These are phyloP conservation scores for Rhynchosporium agropyri DNA, from an alignment of 2,329 filamentous ascomycete genomes.

Conservation along the genomic window DNA sequence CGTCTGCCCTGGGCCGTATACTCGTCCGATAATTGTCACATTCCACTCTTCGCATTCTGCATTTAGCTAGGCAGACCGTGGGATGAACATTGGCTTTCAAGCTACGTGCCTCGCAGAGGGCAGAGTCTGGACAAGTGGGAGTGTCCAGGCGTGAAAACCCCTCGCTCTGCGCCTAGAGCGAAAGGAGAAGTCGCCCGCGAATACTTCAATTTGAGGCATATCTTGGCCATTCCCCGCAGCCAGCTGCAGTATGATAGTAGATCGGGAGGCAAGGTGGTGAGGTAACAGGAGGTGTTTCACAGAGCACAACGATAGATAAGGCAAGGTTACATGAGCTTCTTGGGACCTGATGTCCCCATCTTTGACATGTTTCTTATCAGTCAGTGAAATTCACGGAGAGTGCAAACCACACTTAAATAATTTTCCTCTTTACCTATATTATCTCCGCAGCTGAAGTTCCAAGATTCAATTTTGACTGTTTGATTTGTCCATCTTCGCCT, in stretches of 20 bases:
- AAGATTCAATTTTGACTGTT: not conserved
- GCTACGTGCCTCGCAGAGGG: too few relatives aligned
- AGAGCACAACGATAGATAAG: not conserved
- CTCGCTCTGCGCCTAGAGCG: not conserved
- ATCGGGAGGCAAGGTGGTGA: not conserved
- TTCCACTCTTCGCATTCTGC: too few relatives aligned
- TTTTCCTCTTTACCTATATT: too few relatives aligned
- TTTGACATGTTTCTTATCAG: not conserved
- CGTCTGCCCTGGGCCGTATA: too few relatives aligned
- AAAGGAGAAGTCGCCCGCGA: slow-evolving; percentile 8
- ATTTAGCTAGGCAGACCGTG: too few relatives aligned
- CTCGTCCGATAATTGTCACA: too few relatives aligned
- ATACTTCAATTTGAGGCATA: slow-evolving; percentile 1
- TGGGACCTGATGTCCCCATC: not conserved
- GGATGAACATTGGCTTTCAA: too few relatives aligned
- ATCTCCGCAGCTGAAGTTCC: not conserved
- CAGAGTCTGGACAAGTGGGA: not conserved
- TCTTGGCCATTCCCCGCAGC: slow-evolving; percentile 3
- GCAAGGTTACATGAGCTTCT: not conserved
- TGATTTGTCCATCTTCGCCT: not conserved
- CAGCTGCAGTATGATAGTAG: not conserved
- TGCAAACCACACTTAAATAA: too few relatives aligned
- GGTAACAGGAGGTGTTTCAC: not conserved
- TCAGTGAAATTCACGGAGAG: too few relatives aligned
- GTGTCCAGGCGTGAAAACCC: not conserved